These are phyloP conservation scores for Dactylorhiza incarnata DNA, from an alignment of 106 monocot species.

Conservation along the genomic window DNA sequence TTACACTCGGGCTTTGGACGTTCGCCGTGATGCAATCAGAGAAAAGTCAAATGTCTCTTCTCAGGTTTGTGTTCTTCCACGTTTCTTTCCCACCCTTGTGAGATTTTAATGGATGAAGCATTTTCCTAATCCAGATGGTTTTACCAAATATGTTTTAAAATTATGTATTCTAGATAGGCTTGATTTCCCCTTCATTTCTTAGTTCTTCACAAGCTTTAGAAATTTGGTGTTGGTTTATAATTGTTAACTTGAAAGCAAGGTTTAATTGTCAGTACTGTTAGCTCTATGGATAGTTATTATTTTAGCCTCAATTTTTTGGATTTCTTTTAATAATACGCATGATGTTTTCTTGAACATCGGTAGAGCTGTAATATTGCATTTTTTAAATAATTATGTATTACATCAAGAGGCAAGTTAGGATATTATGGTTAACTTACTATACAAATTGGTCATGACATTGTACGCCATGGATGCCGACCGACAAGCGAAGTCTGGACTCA, in stretches of 20 bases:
- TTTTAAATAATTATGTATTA: background rate
- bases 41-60: conserved; percentile 41
- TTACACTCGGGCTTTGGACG: conserved; percentile 70
- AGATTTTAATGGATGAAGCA: background rate
- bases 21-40: conserved; percentile 59
- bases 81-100: background rate
- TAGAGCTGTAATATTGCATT: background rate
- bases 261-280: background rate
- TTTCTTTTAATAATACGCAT: background rate
- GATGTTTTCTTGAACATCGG: background rate
- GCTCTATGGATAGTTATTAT: background rate
- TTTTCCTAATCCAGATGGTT: background rate
- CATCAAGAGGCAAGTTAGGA: background rate
- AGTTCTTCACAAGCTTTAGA: background rate
- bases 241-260: background rate
- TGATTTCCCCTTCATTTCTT: background rate
- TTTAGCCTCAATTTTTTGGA: background rate
- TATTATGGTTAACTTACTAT: background rate
- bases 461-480: background rate
- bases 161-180: background rate
- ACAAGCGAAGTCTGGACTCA: no score
- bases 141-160: background rate
- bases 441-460: background rate
- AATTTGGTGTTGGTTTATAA: background rate
- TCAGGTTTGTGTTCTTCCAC: conserved; percentile 37